Evolutionary conservation across 441 rosid genomes (phyloP).

Genomic region (Pelargonium myrrhifolium): DNA sequence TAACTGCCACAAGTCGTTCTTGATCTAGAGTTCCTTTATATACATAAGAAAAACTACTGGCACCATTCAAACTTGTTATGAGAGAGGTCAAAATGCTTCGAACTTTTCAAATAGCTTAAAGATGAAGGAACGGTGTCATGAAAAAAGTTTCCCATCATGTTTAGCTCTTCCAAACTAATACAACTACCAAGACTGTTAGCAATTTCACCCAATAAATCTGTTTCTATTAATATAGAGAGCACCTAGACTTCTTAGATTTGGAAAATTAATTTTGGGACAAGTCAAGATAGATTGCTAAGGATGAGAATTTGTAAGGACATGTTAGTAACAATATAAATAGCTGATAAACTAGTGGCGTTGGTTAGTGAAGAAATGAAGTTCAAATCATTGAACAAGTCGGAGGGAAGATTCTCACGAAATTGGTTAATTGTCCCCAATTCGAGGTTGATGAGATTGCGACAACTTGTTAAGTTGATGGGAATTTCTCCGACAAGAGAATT

Average conservation of each 20-base stretch:
- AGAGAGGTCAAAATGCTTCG: constrained; percentile 18
- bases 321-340: too few relatives aligned
- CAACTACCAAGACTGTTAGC: constrained; percentile 19
- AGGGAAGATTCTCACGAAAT: constrained; percentile 19
- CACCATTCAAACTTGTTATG: constrained; percentile 15
- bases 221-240: constrained; percentile 9
- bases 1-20: constrained; percentile 4
- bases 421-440: neutral
- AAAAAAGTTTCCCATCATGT: constrained; percentile 23
- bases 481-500: constrained; percentile 15
- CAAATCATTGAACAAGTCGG: constrained; percentile 17
- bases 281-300: neutral
- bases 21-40: constrained; percentile 14
- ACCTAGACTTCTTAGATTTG: neutral
- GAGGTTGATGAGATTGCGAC: neutral
- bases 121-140: constrained; percentile 19
- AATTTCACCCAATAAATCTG: constrained; percentile 18
- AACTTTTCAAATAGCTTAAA: constrained; percentile 15
- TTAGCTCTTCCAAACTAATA: constrained; percentile 9
- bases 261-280: constrained; percentile 6
- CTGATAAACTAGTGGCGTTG: constrained; percentile 14
- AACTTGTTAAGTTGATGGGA: constrained; percentile 11
- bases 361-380: constrained; percentile 21
- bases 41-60: constrained; percentile 5
- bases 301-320: constrained; percentile 14